Evolutionary conservation across 1,284 basidiomycete species (phyloP), one percentile per base, ranked within the genome.

Genomic region (Tylopilus sp.): DNA sequence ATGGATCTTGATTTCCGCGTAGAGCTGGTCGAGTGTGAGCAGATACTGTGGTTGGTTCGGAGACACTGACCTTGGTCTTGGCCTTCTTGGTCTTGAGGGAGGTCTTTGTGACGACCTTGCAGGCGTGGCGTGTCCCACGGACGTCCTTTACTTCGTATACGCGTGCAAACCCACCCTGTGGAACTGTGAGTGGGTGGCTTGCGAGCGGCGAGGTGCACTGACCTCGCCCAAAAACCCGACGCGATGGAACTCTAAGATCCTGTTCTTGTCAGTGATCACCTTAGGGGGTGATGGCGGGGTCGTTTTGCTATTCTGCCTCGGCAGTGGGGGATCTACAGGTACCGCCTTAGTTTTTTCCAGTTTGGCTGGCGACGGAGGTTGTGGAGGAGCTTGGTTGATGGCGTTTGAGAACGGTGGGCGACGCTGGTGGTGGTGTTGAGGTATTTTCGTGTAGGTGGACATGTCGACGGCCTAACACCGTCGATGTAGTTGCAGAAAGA

Each of bases 1-100:
- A 71, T 99, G 96, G 48, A 99, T 94, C 77, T 97, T 97, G 68
- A 99, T 98, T 78, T 99, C 96, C 53, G 95, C 95, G 62, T 96
- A 97, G 52, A 98, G 82, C 94, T 89, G 44, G 16, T 11, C 31
- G 30, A 16, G 31, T n/a, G 46, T 49, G 41, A 53, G 49, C 29
- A 45, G 48, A 7, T 47, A 7, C n/a, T 12, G 23, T 9, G n/a
- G 23, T 38, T 11, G 29, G 18, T 41, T n/a, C 35, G 19, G 12
- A 3, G 5, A 61, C 2, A 61, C 74, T 45, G 46, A 89, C 92
- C 78, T 94, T 94, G 16, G 92, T 95, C 70, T 92, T 93, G 46
- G 90, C 91, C 68, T 93, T 94, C 75, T 90, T 93, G 16, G 89
- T 89, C 71, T 87, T 86, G 57, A 95, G 78, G 23, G 86, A 89